phyloP scores from a whole-genome alignment of 2,329 filamentous ascomycete genomes.

The Fusarium neocosmosporiellum region DNA sequence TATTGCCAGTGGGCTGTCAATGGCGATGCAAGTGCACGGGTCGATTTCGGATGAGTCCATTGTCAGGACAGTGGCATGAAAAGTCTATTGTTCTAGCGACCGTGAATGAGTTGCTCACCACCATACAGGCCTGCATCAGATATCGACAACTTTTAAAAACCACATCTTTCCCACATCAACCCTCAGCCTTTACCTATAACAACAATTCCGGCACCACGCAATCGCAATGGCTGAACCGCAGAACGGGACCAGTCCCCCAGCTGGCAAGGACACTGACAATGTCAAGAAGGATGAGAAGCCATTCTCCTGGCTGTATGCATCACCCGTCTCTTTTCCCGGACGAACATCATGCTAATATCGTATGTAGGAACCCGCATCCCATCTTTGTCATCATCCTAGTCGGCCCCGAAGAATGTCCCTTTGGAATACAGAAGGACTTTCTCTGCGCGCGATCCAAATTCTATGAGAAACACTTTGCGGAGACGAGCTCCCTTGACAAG shows the following conservation, averaged over 20 bases:
- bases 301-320: slow-evolving; percentile 55
- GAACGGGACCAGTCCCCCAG: slow-evolving; percentile 9
- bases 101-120: slow-evolving; percentile 26
- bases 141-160: background rate
- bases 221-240: slow-evolving; percentile 31
- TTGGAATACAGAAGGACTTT: slow-evolving; percentile 69
- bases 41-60: background rate
- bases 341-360: slow-evolving; percentile 15
- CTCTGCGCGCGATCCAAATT: slow-evolving; percentile 63
- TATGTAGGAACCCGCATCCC: slow-evolving; percentile 62
- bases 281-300: slow-evolving; percentile 29
- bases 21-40: background rate
- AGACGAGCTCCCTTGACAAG: slow-evolving; percentile 48
- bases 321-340: background rate
- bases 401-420: slow-evolving; percentile 63
- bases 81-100: slow-evolving; percentile 2
- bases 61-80: background rate
- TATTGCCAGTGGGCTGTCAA: background rate
- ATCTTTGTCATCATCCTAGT: slow-evolving; percentile 67
- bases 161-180: background rate
- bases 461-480: slow-evolving; percentile 60
- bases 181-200: background rate
- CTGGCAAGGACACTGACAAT: slow-evolving; percentile 16
- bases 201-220: background rate
- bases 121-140: slow-evolving; percentile 1